phyloP scores from a whole-genome alignment of 2,329 filamentous ascomycete genomes.

The Pyrenophora teres region DNA sequence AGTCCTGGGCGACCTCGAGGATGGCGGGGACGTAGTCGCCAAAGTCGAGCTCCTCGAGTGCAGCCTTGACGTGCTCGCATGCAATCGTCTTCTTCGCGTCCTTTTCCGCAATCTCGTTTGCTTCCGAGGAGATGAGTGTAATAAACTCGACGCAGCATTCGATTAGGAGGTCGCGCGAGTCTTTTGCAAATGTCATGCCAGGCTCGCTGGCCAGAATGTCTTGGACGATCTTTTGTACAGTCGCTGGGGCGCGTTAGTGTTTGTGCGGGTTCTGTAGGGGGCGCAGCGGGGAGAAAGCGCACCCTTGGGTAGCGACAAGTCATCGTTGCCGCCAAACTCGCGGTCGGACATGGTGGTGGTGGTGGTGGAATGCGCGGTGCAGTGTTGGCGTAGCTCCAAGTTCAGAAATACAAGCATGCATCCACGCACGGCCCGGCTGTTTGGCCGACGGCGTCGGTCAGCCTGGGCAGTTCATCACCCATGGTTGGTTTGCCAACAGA shows the following conservation, averaged over 20 bases:
- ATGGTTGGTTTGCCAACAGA: neutral
- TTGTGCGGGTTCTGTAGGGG: neutral
- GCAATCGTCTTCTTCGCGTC: slow-evolving; percentile 99
- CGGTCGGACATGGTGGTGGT: slow-evolving; percentile 49
- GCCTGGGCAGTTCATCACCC: neutral
- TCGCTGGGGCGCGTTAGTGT: slow-evolving; percentile 54
- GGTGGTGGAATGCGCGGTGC: slow-evolving; percentile 26
- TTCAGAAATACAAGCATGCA: slow-evolving; percentile 10
- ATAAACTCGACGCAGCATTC: slow-evolving; percentile 99
- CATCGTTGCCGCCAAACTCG: slow-evolving; percentile 52
- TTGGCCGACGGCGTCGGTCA: slow-evolving; percentile 10
- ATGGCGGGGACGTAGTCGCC: slow-evolving; percentile 89
- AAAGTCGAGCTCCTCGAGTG: slow-evolving; percentile 90
- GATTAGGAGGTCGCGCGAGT: slow-evolving; percentile 91
- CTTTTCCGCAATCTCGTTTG: slow-evolving; percentile 98
- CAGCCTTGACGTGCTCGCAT: slow-evolving; percentile 95
- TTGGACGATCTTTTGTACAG: slow-evolving; percentile 82
- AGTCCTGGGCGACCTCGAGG: slow-evolving; percentile 81
- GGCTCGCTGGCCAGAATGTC: slow-evolving; percentile 82
- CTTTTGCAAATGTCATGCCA: slow-evolving; percentile 88
- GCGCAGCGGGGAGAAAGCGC: slow-evolving; percentile 8
- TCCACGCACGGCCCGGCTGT: slow-evolving; percentile 13
- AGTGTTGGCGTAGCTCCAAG: slow-evolving; percentile 9
- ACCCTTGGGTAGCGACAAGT: slow-evolving; percentile 51
- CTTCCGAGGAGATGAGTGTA: slow-evolving; percentile 96